A percentile compares a stretch with the other conserved stretches of the same genome.
These are phyloP conservation scores for Chlorella sp. DNA, from an alignment of 139 green algal genomes.

Conservation along the genomic window DNA sequence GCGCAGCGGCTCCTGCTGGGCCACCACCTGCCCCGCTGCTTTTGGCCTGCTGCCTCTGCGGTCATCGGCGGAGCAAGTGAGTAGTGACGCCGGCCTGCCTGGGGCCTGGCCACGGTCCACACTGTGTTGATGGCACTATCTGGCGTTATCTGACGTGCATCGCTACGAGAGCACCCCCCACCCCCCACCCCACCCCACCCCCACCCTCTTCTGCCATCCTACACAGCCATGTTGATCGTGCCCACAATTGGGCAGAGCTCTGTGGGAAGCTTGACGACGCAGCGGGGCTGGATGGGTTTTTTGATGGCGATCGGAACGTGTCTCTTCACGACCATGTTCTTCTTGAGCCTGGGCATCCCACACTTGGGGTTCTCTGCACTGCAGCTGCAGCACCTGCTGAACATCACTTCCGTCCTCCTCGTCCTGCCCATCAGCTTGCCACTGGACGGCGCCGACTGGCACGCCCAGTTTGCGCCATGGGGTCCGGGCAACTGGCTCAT, in stretches of 20 bases:
- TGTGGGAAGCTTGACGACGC: constrained; percentile 10
- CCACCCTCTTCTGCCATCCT: too few relatives aligned
- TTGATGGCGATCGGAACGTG: constrained; percentile 9
- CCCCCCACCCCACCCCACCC: too few relatives aligned
- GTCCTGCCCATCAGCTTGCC: constrained; percentile 11
- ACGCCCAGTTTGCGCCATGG: constrained; percentile 2
- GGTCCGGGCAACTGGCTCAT: neutral
- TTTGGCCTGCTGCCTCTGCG: constrained; percentile 1
- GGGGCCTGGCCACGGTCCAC: too few relatives aligned
- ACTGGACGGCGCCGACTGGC: constrained; percentile 4
- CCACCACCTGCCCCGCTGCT: constrained; percentile 14
- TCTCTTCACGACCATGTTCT: neutral
- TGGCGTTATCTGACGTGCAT: too few relatives aligned
- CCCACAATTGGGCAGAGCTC: constrained; percentile 15
- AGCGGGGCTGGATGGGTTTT: constrained; percentile 18
- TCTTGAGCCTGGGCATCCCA: neutral
- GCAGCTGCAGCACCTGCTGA: constrained; percentile 24
- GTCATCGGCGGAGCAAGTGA: constrained; percentile 17
- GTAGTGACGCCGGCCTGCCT: too few relatives aligned
- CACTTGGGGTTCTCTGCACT: neutral
- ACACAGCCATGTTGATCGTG: constrained; percentile 16
- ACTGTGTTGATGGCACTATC: too few relatives aligned
- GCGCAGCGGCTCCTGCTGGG: constrained; percentile 19
- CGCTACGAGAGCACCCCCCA: too few relatives aligned
- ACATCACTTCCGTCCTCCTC: neutral